Conservation (phyloP, 2,329 filamentous ascomycete species). For the Ophiostoma tasmaniense region DNA sequence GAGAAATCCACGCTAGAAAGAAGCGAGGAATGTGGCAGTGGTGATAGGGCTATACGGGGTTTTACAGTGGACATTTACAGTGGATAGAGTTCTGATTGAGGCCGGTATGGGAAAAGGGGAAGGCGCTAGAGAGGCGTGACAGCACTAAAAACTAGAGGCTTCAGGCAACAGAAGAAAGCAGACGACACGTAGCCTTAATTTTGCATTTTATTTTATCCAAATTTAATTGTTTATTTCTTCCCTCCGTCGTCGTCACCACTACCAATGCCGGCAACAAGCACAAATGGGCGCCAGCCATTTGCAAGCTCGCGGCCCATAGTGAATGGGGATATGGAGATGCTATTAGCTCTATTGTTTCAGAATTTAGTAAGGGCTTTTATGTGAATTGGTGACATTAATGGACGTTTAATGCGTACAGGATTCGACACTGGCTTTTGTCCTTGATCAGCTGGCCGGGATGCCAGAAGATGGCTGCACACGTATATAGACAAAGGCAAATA, state of each 20-base stretch:
- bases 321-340: not conserved
- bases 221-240: not conserved
- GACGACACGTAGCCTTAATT: conserved; percentile 13
- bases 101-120: not conserved
- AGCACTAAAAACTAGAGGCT: no score
- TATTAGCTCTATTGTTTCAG: not conserved
- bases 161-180: not conserved
- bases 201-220: not conserved
- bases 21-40: not conserved
- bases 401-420: no score
- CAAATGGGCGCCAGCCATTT: not conserved
- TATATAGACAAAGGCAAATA: no score
- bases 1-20: not conserved
- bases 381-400: not conserved
- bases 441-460: no score
- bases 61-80: not conserved
- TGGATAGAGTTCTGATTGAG: no score
- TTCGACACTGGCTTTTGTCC: no score
- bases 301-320: not conserved
- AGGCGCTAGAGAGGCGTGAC: not conserved
- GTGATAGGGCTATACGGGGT: not conserved
- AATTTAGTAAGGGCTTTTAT: no score
- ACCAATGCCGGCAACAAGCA: not conserved
- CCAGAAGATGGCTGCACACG: no score
- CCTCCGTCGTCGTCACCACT: not conserved